Evolutionary conservation across 176 grass and related monocot species (phyloP), one percentile per base, ranked within the genome.

Genomic region (Aegilops speltoides): DNA sequence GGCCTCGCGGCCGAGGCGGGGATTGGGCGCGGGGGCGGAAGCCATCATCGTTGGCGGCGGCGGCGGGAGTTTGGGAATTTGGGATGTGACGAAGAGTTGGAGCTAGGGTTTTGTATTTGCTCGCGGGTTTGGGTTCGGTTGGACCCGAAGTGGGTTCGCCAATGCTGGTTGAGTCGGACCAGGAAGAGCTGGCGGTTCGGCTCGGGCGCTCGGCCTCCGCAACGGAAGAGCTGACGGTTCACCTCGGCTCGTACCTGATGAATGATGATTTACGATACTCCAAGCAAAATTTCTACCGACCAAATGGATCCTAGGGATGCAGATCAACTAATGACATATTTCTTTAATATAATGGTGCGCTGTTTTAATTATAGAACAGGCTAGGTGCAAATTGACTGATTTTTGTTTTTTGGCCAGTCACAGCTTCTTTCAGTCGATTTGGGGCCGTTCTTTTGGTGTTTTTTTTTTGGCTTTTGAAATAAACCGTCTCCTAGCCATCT

Each of bases 1-100:
- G 14, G 56, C 82, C 62, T 88, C 90, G 37, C 74, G 85, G n/a
- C 46, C 61, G 20, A 92, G 73, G 74, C 68, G 88, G 73, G 81
- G 5, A 9, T 4, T 40, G 54, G 86, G 25, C 6, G 78, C 43
- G 33, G 50, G 34, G 31, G 23, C 7, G 34, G 52, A 22, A 29
- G 10, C 13, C 22, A 22, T 29, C 36, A 52, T 69, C 26, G 64
- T 0, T 72, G 82, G 48, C 79, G 77, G 88, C 79, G 77, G 88
- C 86, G 60, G 72, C 52, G 52, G 81, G 68, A 40, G 46, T 31
- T 16, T 52, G 68, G 64, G 68, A 77, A 13, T 37, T 50, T 22
- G 52, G 74, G 7, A 64, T 29, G 41, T 75, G 7, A 15, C 5
- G 34, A 1, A 20, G 23, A 16, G 13, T 37, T 5, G 24, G 2